phyloP scores from a whole-genome alignment of 2,329 filamentous ascomycete genomes.

The Sporothrix variecibatus region DNA sequence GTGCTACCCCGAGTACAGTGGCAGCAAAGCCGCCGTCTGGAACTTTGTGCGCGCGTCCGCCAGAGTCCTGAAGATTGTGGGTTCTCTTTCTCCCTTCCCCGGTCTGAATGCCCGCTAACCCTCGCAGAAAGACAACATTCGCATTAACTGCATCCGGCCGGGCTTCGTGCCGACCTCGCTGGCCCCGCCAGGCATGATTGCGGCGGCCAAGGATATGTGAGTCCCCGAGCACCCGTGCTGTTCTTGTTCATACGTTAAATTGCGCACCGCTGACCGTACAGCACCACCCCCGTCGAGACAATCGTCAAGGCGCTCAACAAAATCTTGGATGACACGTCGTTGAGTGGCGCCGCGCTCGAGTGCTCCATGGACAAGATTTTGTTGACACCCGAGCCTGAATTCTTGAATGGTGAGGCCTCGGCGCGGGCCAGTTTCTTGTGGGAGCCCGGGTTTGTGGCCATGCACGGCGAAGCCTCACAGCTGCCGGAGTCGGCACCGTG shows the following conservation, averaged over 20 bases:
- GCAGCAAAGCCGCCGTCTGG: background rate
- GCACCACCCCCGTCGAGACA: background rate
- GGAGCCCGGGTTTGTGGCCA: background rate
- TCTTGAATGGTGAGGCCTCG: background rate
- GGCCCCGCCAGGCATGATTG: background rate
- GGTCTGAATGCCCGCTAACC: background rate
- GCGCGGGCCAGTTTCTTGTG: background rate
- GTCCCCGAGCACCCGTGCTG: background rate
- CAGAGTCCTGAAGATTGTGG: background rate
- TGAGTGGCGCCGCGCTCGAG: background rate
- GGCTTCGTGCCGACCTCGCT: background rate
- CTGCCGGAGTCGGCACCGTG: background rate
- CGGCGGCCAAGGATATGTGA: background rate
- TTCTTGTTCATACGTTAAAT: too few species aligned
- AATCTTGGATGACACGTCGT: background rate
- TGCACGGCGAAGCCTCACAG: background rate
- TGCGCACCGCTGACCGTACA: background rate
- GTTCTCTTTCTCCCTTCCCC: background rate
- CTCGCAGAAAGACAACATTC: background rate
- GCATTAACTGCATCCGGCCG: constrained; percentile 2
- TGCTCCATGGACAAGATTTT: background rate
- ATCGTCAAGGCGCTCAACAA: background rate
- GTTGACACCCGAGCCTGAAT: background rate
- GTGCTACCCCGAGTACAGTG: background rate
- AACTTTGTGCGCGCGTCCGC: background rate